phyloP scores from a whole-genome alignment of 768 basidiomycete genomes.

The Rhizopogon salebrosus region DNA sequence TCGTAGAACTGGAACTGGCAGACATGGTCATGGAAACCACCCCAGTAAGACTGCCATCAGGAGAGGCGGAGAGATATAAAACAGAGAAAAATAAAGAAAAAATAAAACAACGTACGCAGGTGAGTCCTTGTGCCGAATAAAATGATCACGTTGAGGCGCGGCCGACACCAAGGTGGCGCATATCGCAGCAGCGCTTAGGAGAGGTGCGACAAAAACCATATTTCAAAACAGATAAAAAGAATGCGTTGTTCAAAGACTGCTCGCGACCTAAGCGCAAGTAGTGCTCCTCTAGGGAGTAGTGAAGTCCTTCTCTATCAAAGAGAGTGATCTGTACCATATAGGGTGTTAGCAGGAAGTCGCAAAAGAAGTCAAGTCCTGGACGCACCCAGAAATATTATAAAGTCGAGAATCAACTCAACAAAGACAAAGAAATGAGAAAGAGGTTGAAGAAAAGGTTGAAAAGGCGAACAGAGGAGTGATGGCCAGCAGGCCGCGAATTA shows the following conservation, averaged over 20 bases:
- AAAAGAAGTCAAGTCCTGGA: constrained; percentile 4
- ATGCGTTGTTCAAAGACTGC: constrained; percentile 45
- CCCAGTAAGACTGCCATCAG: neutral
- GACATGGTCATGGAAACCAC: neutral
- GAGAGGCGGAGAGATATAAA: neutral
- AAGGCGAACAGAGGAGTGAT: neutral
- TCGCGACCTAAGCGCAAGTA: constrained; percentile 38
- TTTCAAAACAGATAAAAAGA: constrained; percentile 31
- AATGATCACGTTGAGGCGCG: constrained; percentile 34
- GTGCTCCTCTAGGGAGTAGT: constrained; percentile 60
- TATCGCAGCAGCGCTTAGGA: constrained; percentile 51
- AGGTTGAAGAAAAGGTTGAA: constrained; percentile 21
- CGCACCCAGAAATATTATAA: constrained; percentile 42
- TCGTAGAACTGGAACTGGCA: neutral
- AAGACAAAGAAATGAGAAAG: constrained; percentile 32
- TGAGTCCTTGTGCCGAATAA: neutral
- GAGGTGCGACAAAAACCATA: constrained; percentile 58
- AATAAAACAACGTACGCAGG: neutral
- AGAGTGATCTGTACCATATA: constrained; percentile 48
- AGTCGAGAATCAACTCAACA: constrained; percentile 70
- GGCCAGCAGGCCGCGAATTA: constrained; percentile 2
- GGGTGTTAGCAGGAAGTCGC: constrained; percentile 4
- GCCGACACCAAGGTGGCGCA: constrained; percentile 49
- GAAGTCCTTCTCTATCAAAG: constrained; percentile 63
- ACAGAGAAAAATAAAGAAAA: neutral